A percentile compares a stretch with the other conserved stretches of the same genome.
These are phyloP conservation scores for Rubia tinctorum DNA, from an alignment of 305 asterid genomes.

Conservation along the genomic window DNA sequence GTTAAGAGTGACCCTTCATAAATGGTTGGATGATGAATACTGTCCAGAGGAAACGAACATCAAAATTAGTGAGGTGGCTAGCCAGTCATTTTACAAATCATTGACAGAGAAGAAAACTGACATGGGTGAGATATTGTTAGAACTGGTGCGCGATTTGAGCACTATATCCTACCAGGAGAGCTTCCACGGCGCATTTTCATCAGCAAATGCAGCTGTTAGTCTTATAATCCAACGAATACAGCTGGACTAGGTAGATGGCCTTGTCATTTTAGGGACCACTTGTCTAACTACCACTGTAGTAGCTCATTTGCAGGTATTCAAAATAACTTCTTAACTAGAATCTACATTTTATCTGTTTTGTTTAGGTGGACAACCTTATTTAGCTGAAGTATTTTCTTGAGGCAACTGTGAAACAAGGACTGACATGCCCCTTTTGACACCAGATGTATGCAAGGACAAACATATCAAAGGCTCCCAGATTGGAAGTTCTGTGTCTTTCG, in stretches of 20 bases:
- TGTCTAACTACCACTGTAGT: background rate
- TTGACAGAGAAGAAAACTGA: constrained; percentile 57
- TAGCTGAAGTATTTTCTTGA: background rate
- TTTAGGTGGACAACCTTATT: background rate
- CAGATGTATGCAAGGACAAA: background rate
- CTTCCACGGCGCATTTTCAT: constrained; percentile 94
- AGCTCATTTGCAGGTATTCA: constrained; percentile 4
- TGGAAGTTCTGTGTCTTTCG: background rate
- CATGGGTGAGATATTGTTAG: constrained; percentile 77
- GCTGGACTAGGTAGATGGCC: constrained; percentile 25
- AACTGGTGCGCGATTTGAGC: constrained; percentile 71
- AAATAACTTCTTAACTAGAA: background rate
- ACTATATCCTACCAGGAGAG: constrained; percentile 90
- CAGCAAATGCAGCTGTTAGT: constrained; percentile 89
- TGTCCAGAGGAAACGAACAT: constrained; percentile 85
- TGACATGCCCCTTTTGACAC: background rate
- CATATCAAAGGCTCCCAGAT: background rate
- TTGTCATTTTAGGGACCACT: background rate
- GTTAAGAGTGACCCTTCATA: constrained; percentile 68
- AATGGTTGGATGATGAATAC: constrained; percentile 95
- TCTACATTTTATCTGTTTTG: background rate
- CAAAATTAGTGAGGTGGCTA: constrained; percentile 75
- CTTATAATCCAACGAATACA: constrained; percentile 65
- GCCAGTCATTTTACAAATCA: constrained; percentile 60
- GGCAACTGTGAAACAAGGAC: background rate